A percentile compares a stretch with the other conserved stretches of the same genome.
Evolutionary conservation across 495 filamentous ascomycete species (phyloP).

Genomic region (Aspergillus nidulans): DNA sequence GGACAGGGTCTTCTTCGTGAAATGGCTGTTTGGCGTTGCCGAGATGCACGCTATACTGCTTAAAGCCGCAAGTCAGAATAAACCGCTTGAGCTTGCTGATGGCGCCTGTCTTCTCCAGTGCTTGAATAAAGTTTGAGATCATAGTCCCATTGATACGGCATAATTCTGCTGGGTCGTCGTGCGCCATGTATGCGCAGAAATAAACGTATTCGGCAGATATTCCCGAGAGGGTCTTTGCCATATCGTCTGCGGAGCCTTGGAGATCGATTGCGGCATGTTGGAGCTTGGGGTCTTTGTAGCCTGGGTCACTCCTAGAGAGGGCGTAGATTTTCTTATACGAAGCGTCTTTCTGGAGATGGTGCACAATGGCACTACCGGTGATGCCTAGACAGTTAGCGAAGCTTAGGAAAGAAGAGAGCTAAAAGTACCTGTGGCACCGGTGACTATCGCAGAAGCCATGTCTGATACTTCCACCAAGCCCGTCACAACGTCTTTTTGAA

Average conservation of each 20-base stretch:
- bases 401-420: neutral
- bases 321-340: slow-evolving; percentile 42
- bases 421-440: slow-evolving; percentile 36
- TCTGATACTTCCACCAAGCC: neutral
- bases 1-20: slow-evolving; percentile 40
- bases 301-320: slow-evolving; percentile 41
- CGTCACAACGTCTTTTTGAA: neutral
- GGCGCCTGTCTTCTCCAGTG: slow-evolving; percentile 42
- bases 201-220: slow-evolving; percentile 44
- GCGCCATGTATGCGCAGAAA: slow-evolving; percentile 46
- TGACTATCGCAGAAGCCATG: slow-evolving; percentile 38
- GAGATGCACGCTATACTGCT: slow-evolving; percentile 55
- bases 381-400: slow-evolving; percentile 26
- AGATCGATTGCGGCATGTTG: slow-evolving; percentile 46
- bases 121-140: slow-evolving; percentile 48
- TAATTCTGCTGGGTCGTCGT: slow-evolving; percentile 40
- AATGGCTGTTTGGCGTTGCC: slow-evolving; percentile 44
- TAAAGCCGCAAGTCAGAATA: slow-evolving; percentile 49
- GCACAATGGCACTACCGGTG: slow-evolving; percentile 43
- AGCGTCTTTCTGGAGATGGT: slow-evolving; percentile 33
- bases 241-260: slow-evolving; percentile 32
- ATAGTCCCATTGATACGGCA: slow-evolving; percentile 40
- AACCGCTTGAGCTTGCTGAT: slow-evolving; percentile 42
- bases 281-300: slow-evolving; percentile 33
- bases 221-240: slow-evolving; percentile 37